Evolutionary conservation across 108 stramenopile species (phyloP).

Genomic region (Cylindrotheca closterium): DNA sequence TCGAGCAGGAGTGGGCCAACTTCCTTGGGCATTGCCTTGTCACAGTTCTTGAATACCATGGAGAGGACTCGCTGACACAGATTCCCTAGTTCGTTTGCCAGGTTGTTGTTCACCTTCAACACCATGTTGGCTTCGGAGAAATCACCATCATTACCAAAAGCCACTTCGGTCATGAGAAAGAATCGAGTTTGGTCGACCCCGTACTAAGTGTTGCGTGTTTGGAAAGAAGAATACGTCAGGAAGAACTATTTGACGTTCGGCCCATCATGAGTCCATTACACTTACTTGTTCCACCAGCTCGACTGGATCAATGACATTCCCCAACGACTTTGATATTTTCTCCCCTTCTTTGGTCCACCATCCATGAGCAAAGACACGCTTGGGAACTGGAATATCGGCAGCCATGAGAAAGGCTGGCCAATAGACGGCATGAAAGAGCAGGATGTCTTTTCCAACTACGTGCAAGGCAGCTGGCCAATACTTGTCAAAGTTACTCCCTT

Average conservation of each 20-base stretch:
- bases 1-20: conserved; percentile 52
- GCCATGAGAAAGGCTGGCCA: conserved; percentile 99
- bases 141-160: conserved; percentile 92
- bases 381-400: conserved; percentile 90
- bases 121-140: conserved; percentile 88
- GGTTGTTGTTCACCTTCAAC: conserved; percentile 79
- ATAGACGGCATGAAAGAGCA: conserved; percentile 96
- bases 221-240: neutral
- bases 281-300: conserved; percentile 75
- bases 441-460: conserved; percentile 98
- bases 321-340: conserved; percentile 94
- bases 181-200: conserved; percentile 93
- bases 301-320: conserved; percentile 94
- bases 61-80: conserved; percentile 87
- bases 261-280: conserved; percentile 4
- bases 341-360: conserved; percentile 98
- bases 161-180: conserved; percentile 90
- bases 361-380: conserved; percentile 93
- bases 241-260: neutral
- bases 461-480: conserved; percentile 91
- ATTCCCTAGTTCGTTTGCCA: conserved; percentile 95
- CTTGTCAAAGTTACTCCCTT: conserved; percentile 49
- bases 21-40: conserved; percentile 55
- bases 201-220: conserved; percentile 33
- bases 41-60: conserved; percentile 90